phyloP scores from a whole-genome alignment of 371 early-diverging fungal genomes.

The Parasitella parasitica region DNA sequence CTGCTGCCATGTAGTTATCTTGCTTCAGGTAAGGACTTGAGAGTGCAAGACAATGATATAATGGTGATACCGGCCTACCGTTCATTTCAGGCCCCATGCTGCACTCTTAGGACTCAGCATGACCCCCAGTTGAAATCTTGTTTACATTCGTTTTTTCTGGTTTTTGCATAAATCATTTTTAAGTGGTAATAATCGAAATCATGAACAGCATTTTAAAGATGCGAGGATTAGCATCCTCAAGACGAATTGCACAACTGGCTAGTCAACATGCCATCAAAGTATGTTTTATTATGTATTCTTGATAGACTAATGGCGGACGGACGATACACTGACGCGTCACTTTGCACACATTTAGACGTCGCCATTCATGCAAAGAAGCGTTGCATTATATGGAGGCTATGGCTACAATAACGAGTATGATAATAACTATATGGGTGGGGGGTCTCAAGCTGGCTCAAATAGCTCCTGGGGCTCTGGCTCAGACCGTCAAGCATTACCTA shows the following conservation, averaged over 20 bases:
- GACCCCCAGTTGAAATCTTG: too few species aligned
- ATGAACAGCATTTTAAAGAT: background rate
- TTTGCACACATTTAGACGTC: slow-evolving; percentile 9
- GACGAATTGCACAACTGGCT: background rate
- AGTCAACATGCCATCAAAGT: slow-evolving; percentile 5
- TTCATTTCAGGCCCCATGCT: too few species aligned
- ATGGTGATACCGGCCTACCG: too few species aligned
- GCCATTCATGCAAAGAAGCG: slow-evolving; percentile 15
- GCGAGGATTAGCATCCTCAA: background rate
- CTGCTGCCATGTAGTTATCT: too few species aligned
- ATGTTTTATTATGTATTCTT: background rate
- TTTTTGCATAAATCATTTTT: background rate
- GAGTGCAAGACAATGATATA: too few species aligned
- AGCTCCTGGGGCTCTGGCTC: slow-evolving; percentile 30
- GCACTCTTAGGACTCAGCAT: too few species aligned
- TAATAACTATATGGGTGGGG: slow-evolving; percentile 16
- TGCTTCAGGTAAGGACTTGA: too few species aligned
- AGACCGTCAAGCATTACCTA: slow-evolving; percentile 47
- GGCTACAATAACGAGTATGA: slow-evolving; percentile 39
- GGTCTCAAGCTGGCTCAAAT: slow-evolving; percentile 9
- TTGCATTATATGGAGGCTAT: slow-evolving; percentile 38
- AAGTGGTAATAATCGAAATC: background rate
- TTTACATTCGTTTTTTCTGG: background rate
- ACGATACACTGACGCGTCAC: background rate
- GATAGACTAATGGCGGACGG: too few species aligned